Base-by-base conservation (phyloP, 1,139 yeast genomes). In the Debaryomyces sp. region DNA sequence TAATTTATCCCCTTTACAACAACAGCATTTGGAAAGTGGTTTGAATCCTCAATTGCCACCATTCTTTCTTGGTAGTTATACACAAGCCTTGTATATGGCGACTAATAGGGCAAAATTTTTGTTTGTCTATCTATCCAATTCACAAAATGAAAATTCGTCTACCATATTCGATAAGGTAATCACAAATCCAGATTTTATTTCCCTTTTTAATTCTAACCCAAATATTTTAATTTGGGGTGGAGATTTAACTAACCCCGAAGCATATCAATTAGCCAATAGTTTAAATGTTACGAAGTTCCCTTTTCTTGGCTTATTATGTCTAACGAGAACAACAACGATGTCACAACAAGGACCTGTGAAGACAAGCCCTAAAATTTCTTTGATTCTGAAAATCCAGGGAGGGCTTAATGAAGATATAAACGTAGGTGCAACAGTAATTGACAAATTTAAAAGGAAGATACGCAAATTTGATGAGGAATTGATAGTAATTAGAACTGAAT, bases 141-240 rank as follows among this genome's bases (percentile, higher is more conserved):
- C 85, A 18, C 82, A 84, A 49, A 86, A 87, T 61, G 94, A 88
- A 53, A 80, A 82, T 48, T 77, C 85, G 1, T 66, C 72, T 30
- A 66, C 68, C 4, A 82, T 89, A 49, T 80, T 85, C 49, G 67
- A 77, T n/a, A 75, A 77, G 12, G 77, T 88, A 4, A 67, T 91
- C 39, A 70, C 84, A 34, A 75, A 81, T 54, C 78, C 77, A 1
- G 68, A 68, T 30, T 83, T 90, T 48, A 68, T 81, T 6, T 68
- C 70, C 8, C 69, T 86, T 44, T 68, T 89, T 43, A 50, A 54
- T 13, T 48, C 55, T 29, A 80, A 81, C 46, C 78, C 77, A 45
- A 72, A 78, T 41, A 65, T 85, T 3, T 60, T 90, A 3, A 71
- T 90, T 5, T 94, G 98, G 98, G 96, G 95, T 33, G 97, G 97